phyloP scores from a whole-genome alignment of 192 early-diverging fungal species.

The Mortierella alpina region DNA sequence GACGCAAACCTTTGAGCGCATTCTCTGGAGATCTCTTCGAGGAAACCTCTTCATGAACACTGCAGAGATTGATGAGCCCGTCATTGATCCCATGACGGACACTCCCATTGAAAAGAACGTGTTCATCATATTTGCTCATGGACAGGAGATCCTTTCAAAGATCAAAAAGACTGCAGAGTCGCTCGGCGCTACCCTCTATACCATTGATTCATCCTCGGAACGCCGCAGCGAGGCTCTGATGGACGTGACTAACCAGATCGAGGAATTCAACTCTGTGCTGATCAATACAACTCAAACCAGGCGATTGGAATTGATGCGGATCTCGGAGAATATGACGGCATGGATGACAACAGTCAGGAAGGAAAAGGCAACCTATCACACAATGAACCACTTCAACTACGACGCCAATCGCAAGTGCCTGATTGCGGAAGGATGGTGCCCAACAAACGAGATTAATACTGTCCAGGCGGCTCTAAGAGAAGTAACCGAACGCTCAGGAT shows the following conservation, averaged over 20 bases:
- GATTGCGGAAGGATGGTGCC: conserved; percentile 99
- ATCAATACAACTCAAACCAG: conserved; percentile 86
- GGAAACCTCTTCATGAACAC: conserved; percentile 97
- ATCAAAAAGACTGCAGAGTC: conserved; percentile 94
- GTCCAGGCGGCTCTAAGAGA: conserved; percentile 87
- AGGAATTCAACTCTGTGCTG: conserved; percentile 87
- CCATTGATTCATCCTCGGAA: conserved; percentile 83
- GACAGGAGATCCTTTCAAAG: conserved; percentile 86
- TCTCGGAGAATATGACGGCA: conserved; percentile 85
- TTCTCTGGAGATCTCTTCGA: conserved; percentile 96
- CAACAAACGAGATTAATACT: conserved; percentile 81
- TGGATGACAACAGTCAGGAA: conserved; percentile 94
- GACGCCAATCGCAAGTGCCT: conserved; percentile 91
- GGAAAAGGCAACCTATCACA: conserved; percentile 97
- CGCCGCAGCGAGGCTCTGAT: conserved; percentile 83
- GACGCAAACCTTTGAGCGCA: conserved; percentile 91
- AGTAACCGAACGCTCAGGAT: conserved; percentile 76
- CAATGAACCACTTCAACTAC: conserved; percentile 95
- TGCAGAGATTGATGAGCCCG: conserved; percentile 91
- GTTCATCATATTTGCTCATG: conserved; percentile 98
- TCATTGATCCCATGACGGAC: conserved; percentile 90
- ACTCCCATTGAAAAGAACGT: conserved; percentile 92
- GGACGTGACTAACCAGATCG: conserved; percentile 85
- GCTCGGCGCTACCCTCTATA: conserved; percentile 94
- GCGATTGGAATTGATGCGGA: conserved; percentile 80